Evolutionary conservation across 2,329 filamentous ascomycete genomes (phyloP).

Genomic region (Apiospora phragmitis): DNA sequence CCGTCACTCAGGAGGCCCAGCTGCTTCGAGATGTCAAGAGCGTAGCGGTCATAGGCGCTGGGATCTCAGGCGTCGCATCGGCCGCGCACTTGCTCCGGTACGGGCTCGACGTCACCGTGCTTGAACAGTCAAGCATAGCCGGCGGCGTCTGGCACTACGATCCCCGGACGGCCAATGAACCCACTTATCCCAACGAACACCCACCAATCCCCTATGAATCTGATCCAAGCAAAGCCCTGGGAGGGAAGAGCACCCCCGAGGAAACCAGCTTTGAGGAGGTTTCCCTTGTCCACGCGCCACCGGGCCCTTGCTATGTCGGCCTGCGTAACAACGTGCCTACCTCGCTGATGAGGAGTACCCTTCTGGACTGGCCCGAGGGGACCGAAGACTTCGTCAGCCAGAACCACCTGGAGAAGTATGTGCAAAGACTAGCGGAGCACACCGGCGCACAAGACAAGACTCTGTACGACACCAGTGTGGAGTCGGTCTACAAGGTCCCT

Average conservation of each 20-base stretch:
- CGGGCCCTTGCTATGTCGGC: slow-evolving; percentile 57
- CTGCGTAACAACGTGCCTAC: slow-evolving; percentile 77
- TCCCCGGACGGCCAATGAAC: slow-evolving; percentile 47
- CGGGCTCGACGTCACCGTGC: slow-evolving; percentile 57
- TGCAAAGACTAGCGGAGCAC: slow-evolving; percentile 55
- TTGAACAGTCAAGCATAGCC: slow-evolving; percentile 59
- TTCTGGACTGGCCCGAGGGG: slow-evolving; percentile 55
- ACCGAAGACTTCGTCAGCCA: slow-evolving; percentile 63
- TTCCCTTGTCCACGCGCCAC: slow-evolving; percentile 41
- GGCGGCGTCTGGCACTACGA: slow-evolving; percentile 69
- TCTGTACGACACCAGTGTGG: slow-evolving; percentile 60
- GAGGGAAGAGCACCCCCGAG: slow-evolving; percentile 10
- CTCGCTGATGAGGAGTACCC: slow-evolving; percentile 43
- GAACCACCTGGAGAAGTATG: slow-evolving; percentile 56
- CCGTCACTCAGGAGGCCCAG: slow-evolving; percentile 11
- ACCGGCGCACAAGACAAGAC: slow-evolving; percentile 52
- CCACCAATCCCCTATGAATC: slow-evolving; percentile 19
- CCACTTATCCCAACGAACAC: slow-evolving; percentile 28
- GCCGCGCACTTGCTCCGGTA: slow-evolving; percentile 66
- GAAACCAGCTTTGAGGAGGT: slow-evolving; percentile 26
- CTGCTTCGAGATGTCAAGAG: slow-evolving; percentile 27
- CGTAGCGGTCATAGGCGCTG: slow-evolving; percentile 65
- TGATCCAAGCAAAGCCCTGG: slow-evolving; percentile 6
- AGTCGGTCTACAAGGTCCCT: slow-evolving; percentile 30
- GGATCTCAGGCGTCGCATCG: slow-evolving; percentile 61